Percentiles rank a stretch among this genome's conserved stretches.
Conservation (phyloP, 257 asterid species). For the Oldenlandia corymbosa region DNA sequence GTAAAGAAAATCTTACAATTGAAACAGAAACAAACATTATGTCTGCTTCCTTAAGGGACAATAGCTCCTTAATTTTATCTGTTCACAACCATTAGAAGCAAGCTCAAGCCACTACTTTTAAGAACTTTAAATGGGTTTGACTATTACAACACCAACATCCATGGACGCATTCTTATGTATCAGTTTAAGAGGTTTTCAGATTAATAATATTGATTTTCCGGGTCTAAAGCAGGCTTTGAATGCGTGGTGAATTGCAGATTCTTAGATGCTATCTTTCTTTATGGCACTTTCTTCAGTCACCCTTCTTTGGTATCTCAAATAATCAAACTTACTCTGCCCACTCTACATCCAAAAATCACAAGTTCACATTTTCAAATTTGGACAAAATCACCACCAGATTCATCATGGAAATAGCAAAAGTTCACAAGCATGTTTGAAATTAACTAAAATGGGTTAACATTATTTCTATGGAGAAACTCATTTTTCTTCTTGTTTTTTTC, state of each 20-base stretch:
- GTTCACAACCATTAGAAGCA: neutral
- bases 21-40: neutral
- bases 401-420: neutral
- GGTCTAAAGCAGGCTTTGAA: too few species aligned
- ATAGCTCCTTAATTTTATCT: neutral
- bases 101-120: neutral
- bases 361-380: neutral
- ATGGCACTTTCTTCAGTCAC: too few species aligned
- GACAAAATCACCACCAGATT: neutral
- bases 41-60: neutral
- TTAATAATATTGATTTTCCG: too few species aligned
- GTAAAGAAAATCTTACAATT: constrained; percentile 27
- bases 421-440: neutral
- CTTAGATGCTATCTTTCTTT: too few species aligned
- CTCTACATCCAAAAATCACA: neutral
- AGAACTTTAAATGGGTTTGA: too few species aligned
- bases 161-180: too few species aligned
- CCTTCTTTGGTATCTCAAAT: neutral
- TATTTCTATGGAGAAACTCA: neutral
- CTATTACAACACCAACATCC: too few species aligned
- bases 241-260: too few species aligned
- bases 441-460: neutral
- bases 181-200: too few species aligned
- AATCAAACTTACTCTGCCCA: neutral
- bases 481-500: too few species aligned